phyloP scores from a whole-genome alignment of 179 eudicot genomes.

The Drosera spatulata region DNA sequence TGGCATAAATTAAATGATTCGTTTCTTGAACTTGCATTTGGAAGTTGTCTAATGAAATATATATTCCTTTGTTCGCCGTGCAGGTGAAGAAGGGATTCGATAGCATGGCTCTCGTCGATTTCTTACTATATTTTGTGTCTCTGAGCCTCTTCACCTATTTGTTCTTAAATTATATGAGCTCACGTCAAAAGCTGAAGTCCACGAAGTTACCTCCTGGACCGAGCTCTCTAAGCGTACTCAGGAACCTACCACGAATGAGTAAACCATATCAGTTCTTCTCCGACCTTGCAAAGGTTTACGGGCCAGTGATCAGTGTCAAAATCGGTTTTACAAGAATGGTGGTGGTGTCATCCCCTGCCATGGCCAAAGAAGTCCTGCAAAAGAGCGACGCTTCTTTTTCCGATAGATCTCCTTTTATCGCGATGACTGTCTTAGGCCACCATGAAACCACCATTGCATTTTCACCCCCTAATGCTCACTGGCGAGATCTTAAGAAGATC shows the following conservation, averaged over 20 bases:
- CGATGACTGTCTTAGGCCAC: conserved; percentile 2
- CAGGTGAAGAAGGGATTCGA: too few species aligned
- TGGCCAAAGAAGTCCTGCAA: conserved; percentile 12
- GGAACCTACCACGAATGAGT: not conserved
- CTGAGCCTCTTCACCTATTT: too few species aligned
- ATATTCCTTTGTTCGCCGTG: too few species aligned
- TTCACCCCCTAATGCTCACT: not conserved
- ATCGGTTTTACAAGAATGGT: conserved; percentile 2
- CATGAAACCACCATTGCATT: not conserved
- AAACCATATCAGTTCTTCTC: not conserved
- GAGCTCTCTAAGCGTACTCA: too few species aligned
- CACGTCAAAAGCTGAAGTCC: too few species aligned
- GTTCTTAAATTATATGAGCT: too few species aligned
- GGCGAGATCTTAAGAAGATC: not conserved
- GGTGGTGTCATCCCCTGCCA: conserved; percentile 1
- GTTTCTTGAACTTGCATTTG: too few species aligned
- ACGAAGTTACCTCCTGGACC: too few species aligned
- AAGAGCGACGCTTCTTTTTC: conserved; percentile 4
- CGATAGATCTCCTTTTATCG: conserved; percentile 2
- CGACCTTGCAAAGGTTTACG: conserved; percentile 7
- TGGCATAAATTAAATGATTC: too few species aligned
- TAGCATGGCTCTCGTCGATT: too few species aligned
- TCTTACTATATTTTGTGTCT: too few species aligned
- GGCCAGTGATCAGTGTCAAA: conserved; percentile 2
- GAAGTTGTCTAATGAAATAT: too few species aligned